A percentile compares a stretch with the other conserved stretches of the same genome.
Conservation (phyloP, 768 basidiomycete species). For the Auriculariales sp. region DNA sequence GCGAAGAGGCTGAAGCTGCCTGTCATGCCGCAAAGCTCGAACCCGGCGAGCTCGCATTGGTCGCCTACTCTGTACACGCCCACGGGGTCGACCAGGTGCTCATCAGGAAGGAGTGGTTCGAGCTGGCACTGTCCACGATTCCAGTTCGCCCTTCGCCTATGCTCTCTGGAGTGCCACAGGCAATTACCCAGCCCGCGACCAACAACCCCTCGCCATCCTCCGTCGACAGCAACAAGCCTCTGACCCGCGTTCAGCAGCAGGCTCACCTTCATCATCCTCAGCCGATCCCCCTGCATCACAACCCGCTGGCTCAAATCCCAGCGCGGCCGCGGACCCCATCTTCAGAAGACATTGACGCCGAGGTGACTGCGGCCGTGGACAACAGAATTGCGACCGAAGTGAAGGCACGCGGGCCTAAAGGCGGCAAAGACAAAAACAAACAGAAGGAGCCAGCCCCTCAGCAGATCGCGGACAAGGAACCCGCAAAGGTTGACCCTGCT, state of each 20-base stretch:
- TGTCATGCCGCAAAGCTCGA: constrained; percentile 69
- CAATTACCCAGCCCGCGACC: constrained; percentile 12
- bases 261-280: constrained; percentile 9
- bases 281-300: constrained; percentile 8
- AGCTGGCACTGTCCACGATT: constrained; percentile 37
- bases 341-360: constrained; percentile 60
- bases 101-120: constrained; percentile 76
- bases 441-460: constrained; percentile 8
- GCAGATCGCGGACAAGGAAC: not conserved
- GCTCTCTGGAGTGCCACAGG: constrained; percentile 15
- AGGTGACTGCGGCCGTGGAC: constrained; percentile 43
- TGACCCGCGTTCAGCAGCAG: constrained; percentile 5
- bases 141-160: constrained; percentile 7
- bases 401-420: constrained; percentile 33
- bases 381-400: constrained; percentile 30
- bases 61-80: constrained; percentile 80
- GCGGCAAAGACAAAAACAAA: constrained; percentile 34
- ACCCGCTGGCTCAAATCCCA: constrained; percentile 15
- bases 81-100: constrained; percentile 82
- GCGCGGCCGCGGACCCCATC: constrained; percentile 50
- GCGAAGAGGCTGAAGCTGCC: constrained; percentile 71
- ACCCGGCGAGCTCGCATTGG: constrained; percentile 63
- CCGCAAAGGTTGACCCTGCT: not conserved
- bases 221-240: constrained; percentile 10
- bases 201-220: constrained; percentile 16